These are phyloP conservation scores for Phytophthora ramorum DNA, from an alignment of 352 stramenopile genomes.

Conservation along the genomic window DNA sequence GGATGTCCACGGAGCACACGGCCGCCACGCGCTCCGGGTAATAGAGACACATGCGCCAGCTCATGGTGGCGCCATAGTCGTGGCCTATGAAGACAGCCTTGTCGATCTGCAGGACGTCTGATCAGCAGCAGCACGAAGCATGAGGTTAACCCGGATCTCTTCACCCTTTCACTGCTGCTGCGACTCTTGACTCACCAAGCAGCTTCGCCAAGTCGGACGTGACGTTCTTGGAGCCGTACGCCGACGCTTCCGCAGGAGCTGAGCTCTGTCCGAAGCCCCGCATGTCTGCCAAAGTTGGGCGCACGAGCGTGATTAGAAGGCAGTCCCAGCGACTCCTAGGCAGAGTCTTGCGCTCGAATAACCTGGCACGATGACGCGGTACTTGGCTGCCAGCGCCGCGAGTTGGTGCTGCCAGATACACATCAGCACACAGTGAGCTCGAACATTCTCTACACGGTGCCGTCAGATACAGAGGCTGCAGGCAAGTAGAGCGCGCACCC, in stretches of 20 bases:
- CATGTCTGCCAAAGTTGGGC: conserved; percentile 32
- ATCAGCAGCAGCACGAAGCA: conserved; percentile 52
- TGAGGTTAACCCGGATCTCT: conserved; percentile 41
- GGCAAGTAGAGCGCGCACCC: background rate
- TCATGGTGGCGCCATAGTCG: conserved; percentile 62
- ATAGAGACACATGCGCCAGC: conserved; percentile 68
- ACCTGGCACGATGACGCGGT: conserved; percentile 53
- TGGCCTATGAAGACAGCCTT: background rate
- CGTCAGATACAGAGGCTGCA: background rate
- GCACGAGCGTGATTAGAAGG: background rate
- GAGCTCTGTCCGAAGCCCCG: conserved; percentile 60
- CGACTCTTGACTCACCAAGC: conserved; percentile 28
- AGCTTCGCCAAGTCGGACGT: conserved; percentile 47
- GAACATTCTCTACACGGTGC: background rate
- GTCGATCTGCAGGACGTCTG: background rate
- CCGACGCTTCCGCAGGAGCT: conserved; percentile 29
- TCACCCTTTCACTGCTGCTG: no score
- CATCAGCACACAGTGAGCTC: background rate
- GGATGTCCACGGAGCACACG: conserved; percentile 56
- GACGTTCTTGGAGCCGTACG: conserved; percentile 48
- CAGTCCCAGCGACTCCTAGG: background rate
- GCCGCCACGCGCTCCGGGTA: conserved; percentile 53
- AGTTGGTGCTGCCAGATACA: background rate
- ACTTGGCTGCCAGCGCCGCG: conserved; percentile 13
- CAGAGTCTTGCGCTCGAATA: background rate